These are phyloP conservation scores for Comarum palustre DNA, from an alignment of 306 rosid species.

Conservation along the genomic window DNA sequence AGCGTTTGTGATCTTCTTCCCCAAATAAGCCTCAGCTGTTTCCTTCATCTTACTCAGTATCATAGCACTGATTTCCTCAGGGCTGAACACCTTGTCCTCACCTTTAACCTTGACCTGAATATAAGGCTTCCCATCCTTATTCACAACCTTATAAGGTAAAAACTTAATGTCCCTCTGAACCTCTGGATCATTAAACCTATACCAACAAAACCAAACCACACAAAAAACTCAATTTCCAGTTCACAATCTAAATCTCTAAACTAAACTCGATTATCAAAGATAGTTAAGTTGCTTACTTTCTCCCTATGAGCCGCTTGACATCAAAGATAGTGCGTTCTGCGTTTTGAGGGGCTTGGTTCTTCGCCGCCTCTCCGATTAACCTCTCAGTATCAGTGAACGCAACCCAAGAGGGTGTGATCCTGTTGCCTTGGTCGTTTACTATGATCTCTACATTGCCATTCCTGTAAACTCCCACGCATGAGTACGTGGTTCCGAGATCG, in stretches of 20 bases:
- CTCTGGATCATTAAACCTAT: constrained; percentile 49
- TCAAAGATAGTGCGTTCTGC: constrained; percentile 46
- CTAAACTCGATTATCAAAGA: background rate
- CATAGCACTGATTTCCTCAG: constrained; percentile 61
- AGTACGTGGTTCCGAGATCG: constrained; percentile 55
- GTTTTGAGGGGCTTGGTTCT: constrained; percentile 56
- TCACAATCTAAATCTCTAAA: background rate
- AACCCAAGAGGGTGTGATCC: constrained; percentile 57
- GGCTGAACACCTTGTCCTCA: constrained; percentile 53
- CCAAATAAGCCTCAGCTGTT: constrained; percentile 51
- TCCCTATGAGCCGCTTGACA: constrained; percentile 55
- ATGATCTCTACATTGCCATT: constrained; percentile 49
- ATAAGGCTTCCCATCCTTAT: constrained; percentile 54
- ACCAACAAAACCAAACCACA: constrained; percentile 11
- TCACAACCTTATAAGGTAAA: constrained; percentile 50
- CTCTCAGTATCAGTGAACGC: constrained; percentile 53
- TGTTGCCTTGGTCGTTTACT: constrained; percentile 60
- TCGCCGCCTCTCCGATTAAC: constrained; percentile 58
- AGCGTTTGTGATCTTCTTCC: constrained; percentile 46
- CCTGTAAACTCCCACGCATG: constrained; percentile 54
- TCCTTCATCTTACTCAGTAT: constrained; percentile 50
- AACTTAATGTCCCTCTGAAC: constrained; percentile 51
- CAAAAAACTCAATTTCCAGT: background rate
- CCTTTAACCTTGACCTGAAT: constrained; percentile 51
- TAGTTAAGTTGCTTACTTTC: constrained; percentile 29